phyloP scores from a whole-genome alignment of 2,329 filamentous ascomycete genomes.

The Coniochaeta hoffmannii region DNA sequence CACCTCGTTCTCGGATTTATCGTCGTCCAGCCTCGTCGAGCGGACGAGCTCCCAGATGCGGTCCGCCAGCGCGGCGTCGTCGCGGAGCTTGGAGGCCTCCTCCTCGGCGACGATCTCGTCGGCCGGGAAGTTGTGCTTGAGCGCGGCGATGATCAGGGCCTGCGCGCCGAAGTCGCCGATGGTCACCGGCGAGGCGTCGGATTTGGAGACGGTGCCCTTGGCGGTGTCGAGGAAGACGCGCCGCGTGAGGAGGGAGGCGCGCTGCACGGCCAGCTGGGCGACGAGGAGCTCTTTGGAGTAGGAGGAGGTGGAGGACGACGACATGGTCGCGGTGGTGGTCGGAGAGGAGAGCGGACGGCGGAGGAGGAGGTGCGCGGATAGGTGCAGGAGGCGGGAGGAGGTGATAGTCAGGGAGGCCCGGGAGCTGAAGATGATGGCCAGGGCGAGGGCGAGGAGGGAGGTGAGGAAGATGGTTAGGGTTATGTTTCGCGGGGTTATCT shows the following conservation, averaged over 20 bases:
- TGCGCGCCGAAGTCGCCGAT: slow-evolving; percentile 98
- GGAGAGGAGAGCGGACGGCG: neutral
- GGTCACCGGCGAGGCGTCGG: slow-evolving; percentile 93
- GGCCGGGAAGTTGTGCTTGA: slow-evolving; percentile 80
- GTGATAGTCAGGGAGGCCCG: neutral
- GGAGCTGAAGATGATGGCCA: neutral
- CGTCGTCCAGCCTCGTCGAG: slow-evolving; percentile 57
- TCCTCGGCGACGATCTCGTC: slow-evolving; percentile 95
- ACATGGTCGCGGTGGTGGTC: slow-evolving; percentile 36
- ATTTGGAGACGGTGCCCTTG: slow-evolving; percentile 90
- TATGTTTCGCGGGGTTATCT: neutral
- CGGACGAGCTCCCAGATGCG: slow-evolving; percentile 82
- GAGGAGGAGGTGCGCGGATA: neutral
- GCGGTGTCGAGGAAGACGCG: slow-evolving; percentile 67
- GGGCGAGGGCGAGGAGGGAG: neutral
- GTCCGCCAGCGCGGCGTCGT: slow-evolving; percentile 60
- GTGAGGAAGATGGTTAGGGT: neutral
- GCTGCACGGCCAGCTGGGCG: slow-evolving; percentile 82
- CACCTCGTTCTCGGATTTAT: slow-evolving; percentile 56
- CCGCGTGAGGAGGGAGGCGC: slow-evolving; percentile 52
- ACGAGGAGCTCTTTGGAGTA: slow-evolving; percentile 76
- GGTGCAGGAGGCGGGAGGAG: neutral
- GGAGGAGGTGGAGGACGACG: slow-evolving; percentile 61
- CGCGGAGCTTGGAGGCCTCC: slow-evolving; percentile 73
- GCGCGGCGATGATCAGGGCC: slow-evolving; percentile 86